Base-by-base conservation (phyloP, 495 filamentous ascomycete genomes). In the Daldinia loculata region DNA sequence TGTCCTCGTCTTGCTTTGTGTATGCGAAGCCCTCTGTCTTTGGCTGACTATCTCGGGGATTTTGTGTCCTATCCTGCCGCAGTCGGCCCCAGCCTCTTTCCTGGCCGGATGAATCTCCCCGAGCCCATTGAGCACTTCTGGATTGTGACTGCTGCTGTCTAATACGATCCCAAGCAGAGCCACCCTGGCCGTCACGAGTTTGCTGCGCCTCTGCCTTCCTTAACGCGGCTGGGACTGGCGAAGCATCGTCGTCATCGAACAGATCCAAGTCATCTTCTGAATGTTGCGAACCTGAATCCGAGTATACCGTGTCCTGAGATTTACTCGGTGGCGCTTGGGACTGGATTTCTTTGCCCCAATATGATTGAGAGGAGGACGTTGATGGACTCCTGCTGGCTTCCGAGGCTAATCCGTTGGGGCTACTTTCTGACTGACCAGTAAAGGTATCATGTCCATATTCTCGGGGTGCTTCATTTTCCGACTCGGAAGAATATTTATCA, bases 151-250 rank as follows among this genome's bases (percentile, higher is more conserved):
- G 67, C 53, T 77, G 67, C 56, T 80, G 69, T 38, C 82, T 75
- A 48, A 84, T 60, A 15, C 77, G 77, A 12, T 78, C 80, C 82
- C 82, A 84, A 17, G 79, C 58, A 19, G 81, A 81, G 6, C 71
- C 72, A 7, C 67, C 32, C 24, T 69, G 56, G 9, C 60, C 0
- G 6, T 45, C n/a, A 6, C 56, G 48, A 15, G 62, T 19, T n/a
- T 50, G 50, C 24, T 61, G n/a, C 8, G 59, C 52, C 17, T 69
- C 69, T 6, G 53, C 51, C 53, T 51, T 58, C 41, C 58, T 77
- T 15, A 67, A 57, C 0, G 79, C 50, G 6, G 67, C 69, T 1
- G 80, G 69, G 6, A 82, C 74, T 32, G 81, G 82, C 12, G 82
- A 83, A 30, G 78, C 81, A 34, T 82, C 80, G 14, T 75, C 71